Conservation (phyloP, 257 asterid species). For the Lycium barbarum region DNA sequence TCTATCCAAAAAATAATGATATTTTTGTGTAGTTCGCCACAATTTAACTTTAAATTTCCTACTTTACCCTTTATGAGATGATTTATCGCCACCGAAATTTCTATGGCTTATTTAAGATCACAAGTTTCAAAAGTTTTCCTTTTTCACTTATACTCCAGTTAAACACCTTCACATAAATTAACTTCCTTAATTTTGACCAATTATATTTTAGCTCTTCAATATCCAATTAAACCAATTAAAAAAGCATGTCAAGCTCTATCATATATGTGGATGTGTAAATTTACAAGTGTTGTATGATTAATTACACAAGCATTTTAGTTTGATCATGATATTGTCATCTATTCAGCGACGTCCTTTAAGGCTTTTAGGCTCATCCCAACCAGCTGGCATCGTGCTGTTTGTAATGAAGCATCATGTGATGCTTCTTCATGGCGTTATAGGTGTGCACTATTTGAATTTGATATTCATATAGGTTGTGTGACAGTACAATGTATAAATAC, state of each 20-base stretch:
- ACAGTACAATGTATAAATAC: not conserved
- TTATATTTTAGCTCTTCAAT: too few species aligned
- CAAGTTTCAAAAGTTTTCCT: too few species aligned
- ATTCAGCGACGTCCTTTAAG: slow-evolving; percentile 30
- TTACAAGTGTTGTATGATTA: not conserved
- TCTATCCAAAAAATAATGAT: too few species aligned
- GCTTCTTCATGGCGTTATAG: slow-evolving; percentile 39
- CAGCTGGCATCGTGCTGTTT: not conserved
- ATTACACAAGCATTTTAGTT: not conserved
- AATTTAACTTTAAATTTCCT: too few species aligned
- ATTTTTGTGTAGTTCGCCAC: too few species aligned
- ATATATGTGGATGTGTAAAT: not conserved
- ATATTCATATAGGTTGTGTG: slow-evolving; percentile 39
- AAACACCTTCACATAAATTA: too few species aligned
- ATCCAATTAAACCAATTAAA: not conserved
- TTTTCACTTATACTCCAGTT: too few species aligned
- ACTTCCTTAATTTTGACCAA: too few species aligned
- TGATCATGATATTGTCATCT: not conserved
- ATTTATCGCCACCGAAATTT: too few species aligned
- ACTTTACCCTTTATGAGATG: too few species aligned
- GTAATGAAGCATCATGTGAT: not conserved
- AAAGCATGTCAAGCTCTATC: not conserved
- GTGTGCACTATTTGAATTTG: slow-evolving; percentile 29
- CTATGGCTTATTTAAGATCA: too few species aligned
- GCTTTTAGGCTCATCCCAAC: slow-evolving; percentile 1